Percentiles rank a stretch among this genome's conserved stretches.
phyloP scores from a whole-genome alignment of 305 asterid species.

The Petunia hybrid region DNA sequence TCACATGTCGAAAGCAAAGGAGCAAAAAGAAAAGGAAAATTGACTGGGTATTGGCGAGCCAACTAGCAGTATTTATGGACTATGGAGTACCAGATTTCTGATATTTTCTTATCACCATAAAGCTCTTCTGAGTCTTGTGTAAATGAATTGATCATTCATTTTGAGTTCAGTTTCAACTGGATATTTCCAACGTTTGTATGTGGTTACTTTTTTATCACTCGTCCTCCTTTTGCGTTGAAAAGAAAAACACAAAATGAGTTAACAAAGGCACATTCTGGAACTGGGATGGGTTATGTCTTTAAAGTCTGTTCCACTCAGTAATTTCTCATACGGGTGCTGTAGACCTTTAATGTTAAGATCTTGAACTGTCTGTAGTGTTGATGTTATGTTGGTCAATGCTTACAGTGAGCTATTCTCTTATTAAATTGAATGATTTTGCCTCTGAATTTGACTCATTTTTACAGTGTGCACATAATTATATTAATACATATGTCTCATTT shows the following conservation, averaged over 20 bases:
- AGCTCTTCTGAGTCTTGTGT: background rate
- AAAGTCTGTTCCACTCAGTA: background rate
- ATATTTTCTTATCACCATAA: background rate
- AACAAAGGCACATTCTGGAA: background rate
- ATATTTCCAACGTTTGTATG: background rate
- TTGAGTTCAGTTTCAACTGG: background rate
- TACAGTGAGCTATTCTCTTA: background rate
- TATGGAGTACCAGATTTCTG: background rate
- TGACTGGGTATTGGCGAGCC: background rate
- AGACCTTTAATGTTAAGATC: background rate
- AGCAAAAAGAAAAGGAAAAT: background rate
- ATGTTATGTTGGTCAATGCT: slow-evolving; percentile 7
- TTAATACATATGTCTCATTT: slow-evolving; percentile 31
- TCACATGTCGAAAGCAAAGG: background rate
- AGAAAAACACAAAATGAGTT: background rate
- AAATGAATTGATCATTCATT: background rate
- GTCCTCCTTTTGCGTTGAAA: background rate
- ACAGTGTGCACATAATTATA: background rate
- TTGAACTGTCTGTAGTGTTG: background rate
- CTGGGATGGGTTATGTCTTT: background rate
- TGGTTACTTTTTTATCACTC: background rate
- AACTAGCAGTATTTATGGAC: background rate
- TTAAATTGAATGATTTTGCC: background rate
- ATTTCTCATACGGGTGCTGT: background rate
- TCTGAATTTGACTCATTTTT: background rate